phyloP scores from a whole-genome alignment of 257 asterid genomes.

The Gentiana dahurica region DNA sequence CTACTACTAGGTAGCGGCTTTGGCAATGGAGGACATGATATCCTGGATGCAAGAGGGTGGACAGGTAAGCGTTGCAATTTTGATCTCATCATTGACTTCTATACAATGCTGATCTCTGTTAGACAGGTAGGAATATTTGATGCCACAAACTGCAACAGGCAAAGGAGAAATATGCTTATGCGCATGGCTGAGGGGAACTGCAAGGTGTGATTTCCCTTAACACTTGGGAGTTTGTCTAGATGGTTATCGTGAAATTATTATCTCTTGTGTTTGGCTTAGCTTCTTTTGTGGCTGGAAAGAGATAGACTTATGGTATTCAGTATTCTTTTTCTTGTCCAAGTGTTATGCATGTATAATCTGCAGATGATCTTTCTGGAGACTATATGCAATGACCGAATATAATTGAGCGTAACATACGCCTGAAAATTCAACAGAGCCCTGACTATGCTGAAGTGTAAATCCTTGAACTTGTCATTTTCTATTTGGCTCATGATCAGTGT shows the following conservation, averaged over 20 bases:
- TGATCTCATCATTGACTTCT: constrained; percentile 15
- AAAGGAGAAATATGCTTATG: constrained; percentile 96
- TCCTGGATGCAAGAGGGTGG: constrained; percentile 99
- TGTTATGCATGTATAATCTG: constrained; percentile 12
- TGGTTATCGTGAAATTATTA: background rate
- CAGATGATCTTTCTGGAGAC: constrained; percentile 96
- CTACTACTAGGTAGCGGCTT: constrained; percentile 98
- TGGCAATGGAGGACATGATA: constrained; percentile 98
- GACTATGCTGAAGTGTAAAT: constrained; percentile 95
- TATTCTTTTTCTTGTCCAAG: constrained; percentile 12
- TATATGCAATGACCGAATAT: constrained; percentile 75
- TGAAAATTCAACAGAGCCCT: constrained; percentile 99
- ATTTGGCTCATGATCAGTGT: constrained; percentile 7
- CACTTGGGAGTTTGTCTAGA: background rate
- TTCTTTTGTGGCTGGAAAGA: too few relatives aligned
- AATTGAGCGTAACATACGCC: constrained; percentile 97
- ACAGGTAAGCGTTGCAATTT: constrained; percentile 44
- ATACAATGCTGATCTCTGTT: constrained; percentile 16
- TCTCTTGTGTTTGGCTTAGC: too few relatives aligned
- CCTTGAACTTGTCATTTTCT: constrained; percentile 12
- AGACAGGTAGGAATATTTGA: constrained; percentile 88
- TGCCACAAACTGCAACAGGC: constrained; percentile 87
- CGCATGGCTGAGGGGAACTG: constrained; percentile 93
- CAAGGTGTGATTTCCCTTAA: constrained; percentile 39
- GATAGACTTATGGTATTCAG: too few relatives aligned